Evolutionary conservation across 1,284 basidiomycete genomes (phyloP).

Genomic region (Ustilago cynodontis): DNA sequence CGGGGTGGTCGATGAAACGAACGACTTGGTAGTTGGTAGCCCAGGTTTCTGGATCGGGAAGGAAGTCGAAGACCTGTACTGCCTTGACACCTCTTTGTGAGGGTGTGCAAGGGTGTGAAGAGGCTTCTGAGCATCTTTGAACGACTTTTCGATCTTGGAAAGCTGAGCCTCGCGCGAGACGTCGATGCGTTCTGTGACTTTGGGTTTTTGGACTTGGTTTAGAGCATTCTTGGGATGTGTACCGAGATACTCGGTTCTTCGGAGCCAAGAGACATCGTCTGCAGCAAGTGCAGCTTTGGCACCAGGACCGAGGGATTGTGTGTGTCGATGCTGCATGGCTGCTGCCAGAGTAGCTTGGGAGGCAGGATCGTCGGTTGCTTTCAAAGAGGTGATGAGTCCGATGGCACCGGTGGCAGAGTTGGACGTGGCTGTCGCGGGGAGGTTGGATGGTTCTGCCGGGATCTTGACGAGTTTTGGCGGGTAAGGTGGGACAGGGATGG

Average conservation of each 20-base stretch:
- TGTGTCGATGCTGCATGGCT: conserved; percentile 51
- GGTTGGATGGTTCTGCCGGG: conserved; percentile 46
- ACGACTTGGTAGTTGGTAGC: conserved; percentile 66
- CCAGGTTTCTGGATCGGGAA: conserved; percentile 69
- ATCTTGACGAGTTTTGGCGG: conserved; percentile 66
- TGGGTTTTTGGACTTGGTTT: conserved; percentile 46
- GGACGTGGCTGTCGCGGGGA: conserved; percentile 32
- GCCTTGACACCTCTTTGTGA: conserved; percentile 63
- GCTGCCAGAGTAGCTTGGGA: conserved; percentile 35
- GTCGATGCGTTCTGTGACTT: conserved; percentile 52
- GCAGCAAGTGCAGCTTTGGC: conserved; percentile 49
- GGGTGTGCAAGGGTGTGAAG: conserved; percentile 60
- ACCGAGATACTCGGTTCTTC: conserved; percentile 67
- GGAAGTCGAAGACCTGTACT: conserved; percentile 62
- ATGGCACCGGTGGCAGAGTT: conserved; percentile 34
- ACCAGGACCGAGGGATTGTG: conserved; percentile 47
- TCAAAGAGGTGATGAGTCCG: conserved; percentile 43
- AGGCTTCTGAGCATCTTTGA: conserved; percentile 57
- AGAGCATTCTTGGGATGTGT: conserved; percentile 57
- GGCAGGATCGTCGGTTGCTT: conserved; percentile 36
- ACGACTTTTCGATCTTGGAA: conserved; percentile 64
- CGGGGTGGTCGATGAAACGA: conserved; percentile 65
- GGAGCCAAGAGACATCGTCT: conserved; percentile 66
- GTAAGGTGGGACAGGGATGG: conserved; percentile 68
- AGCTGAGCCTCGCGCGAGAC: conserved; percentile 60